Evolutionary conservation across 208 protist species (phyloP).

Genomic region (Trichomonas gallinae): DNA sequence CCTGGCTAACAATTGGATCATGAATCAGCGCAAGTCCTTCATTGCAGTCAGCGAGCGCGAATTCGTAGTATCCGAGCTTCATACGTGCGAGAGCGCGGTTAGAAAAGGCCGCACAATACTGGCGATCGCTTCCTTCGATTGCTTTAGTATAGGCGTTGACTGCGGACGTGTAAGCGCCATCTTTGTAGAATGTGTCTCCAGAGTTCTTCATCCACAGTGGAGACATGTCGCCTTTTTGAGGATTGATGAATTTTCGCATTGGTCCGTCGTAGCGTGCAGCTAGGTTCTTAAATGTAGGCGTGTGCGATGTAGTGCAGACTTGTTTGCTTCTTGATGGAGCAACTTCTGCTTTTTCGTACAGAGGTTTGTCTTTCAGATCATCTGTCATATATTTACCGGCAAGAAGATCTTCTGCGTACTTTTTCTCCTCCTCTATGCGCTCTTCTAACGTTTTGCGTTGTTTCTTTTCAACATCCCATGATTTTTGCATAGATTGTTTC

Average conservation of each 20-base stretch:
- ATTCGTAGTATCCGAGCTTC: neutral
- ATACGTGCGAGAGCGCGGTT: neutral
- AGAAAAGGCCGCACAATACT: neutral
- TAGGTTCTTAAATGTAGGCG: neutral
- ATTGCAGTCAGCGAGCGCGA: neutral
- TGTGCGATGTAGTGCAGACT: neutral
- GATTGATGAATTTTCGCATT: neutral
- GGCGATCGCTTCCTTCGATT: neutral
- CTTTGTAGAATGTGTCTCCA: neutral
- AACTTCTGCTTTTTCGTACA: neutral
- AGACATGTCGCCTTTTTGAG: neutral
- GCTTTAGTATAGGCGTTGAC: conserved; percentile 16
- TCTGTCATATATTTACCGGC: neutral
- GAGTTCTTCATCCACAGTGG: neutral
- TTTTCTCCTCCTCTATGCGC: neutral
- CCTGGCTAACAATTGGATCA: neutral
- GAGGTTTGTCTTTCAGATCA: neutral
- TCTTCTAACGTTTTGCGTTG: neutral
- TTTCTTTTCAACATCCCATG: conserved; percentile 12
- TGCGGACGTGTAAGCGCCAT: neutral
- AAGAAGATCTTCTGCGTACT: neutral
- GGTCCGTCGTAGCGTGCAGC: neutral
- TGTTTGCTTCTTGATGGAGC: neutral
- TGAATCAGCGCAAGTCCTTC: neutral
- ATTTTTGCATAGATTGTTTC: neutral